Evolutionary conservation across 257 asterid species (phyloP), one percentile per base, ranked within the genome.

Genomic region (Scutellaria barbata): DNA sequence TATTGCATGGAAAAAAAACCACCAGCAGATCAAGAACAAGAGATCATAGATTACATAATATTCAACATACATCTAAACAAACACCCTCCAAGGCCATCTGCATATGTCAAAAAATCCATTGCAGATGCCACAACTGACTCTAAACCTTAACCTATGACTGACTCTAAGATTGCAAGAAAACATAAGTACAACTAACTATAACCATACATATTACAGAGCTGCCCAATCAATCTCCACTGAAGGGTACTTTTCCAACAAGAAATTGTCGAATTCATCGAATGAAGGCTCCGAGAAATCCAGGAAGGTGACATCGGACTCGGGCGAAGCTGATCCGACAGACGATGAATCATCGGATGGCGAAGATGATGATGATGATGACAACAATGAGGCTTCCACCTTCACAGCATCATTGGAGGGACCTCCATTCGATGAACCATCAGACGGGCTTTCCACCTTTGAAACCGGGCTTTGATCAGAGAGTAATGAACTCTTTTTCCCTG

Each of bases 191-290:
- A 66, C 43, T 7, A 53, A 71, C 46, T 3, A 67, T 7, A 3
- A 64, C 35, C 6, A 46, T 67, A 54, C 48, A 74, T 9, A 45
- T 68, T 43, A 82, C 65, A 91, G 69, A 74, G 98, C 71, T 22
- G 86, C 95, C 98, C 98, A 92, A 83, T 92, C 97, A 66, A 92
- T 92, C 93, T 92, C 98, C 79, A 90, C 88, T 0, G 98, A 92
- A 1, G 97, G 98, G 16, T 8, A 85, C 84, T 92, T 92, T 8
- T 80, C 77, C 90, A 92, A 69, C 75, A 83, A 51, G 74, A 79
- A 67, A 62, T 83, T 71, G 5, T 73, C 79, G 2, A 50, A 80
- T 8, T 72, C 82, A 1, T 72, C 82, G 33, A 82, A 84, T 0
- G 77, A 68, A 6, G 85, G 76, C 80, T 81, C 88, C 17, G 87